A percentile compares a stretch with the other conserved stretches of the same genome.
These are phyloP conservation scores for Solanum paucissectum DNA, from an alignment of 257 asterid species.

Conservation along the genomic window DNA sequence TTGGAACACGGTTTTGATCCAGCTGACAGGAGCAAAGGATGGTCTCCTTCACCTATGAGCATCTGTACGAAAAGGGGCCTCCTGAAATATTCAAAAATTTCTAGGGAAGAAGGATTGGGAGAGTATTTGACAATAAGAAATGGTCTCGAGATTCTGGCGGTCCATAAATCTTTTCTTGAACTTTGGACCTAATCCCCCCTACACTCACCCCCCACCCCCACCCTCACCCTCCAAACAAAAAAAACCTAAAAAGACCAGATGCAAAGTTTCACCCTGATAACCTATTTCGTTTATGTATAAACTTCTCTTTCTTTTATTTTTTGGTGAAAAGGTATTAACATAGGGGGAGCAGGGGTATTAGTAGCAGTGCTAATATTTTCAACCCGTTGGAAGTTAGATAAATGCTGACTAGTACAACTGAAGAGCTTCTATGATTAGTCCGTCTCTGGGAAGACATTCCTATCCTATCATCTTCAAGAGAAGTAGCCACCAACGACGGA, in stretches of 20 bases:
- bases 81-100: not conserved
- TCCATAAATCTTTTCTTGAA: not conserved
- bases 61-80: not conserved
- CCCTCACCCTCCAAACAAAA: not conserved
- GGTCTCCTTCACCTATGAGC: not conserved
- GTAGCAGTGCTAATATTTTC: not conserved
- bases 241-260: not conserved
- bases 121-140: not conserved
- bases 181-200: not conserved
- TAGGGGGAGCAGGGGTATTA: not conserved
- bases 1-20: not conserved
- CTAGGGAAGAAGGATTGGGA: not conserved
- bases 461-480: not conserved
- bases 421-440: not conserved
- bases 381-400: not conserved
- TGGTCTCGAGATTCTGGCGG: not conserved
- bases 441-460: not conserved
- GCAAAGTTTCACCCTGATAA: not conserved
- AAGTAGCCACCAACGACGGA: not conserved
- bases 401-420: not conserved
- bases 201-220: not conserved
- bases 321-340: not conserved
- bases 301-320: not conserved
- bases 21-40: not conserved
- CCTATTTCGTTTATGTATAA: not conserved